phyloP scores from a whole-genome alignment of 2,329 filamentous ascomycete genomes.

The Stagonosporopsis tanaceti region DNA sequence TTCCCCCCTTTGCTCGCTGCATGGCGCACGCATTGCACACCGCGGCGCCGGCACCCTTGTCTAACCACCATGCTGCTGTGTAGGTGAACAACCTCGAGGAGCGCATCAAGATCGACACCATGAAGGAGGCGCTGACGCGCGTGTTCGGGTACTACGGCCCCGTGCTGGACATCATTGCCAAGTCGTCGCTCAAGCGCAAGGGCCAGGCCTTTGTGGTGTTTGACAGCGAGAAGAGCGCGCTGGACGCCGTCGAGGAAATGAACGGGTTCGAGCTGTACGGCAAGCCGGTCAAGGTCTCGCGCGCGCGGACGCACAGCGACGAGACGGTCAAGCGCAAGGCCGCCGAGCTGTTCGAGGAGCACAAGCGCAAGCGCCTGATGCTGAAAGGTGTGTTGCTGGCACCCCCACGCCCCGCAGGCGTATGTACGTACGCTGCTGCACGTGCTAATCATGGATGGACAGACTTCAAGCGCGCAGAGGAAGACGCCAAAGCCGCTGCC shows the following conservation, averaged over 20 bases:
- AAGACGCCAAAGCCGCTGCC: constrained; percentile 80
- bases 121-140: constrained; percentile 75
- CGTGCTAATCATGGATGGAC: constrained; percentile 20
- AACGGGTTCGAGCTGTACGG: constrained; percentile 94
- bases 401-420: too few relatives aligned
- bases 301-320: constrained; percentile 85
- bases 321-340: constrained; percentile 80
- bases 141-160: constrained; percentile 90
- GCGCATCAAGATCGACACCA: constrained; percentile 79
- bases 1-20: constrained; percentile 9
- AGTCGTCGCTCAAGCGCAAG: constrained; percentile 89
- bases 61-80: neutral
- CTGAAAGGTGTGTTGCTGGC: constrained; percentile 75
- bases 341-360: constrained; percentile 84
- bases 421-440: constrained; percentile 9
- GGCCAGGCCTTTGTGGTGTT: constrained; percentile 97
- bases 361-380: constrained; percentile 83
- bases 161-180: constrained; percentile 84
- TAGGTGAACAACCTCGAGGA: constrained; percentile 89
- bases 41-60: constrained; percentile 18
- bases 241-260: constrained; percentile 83
- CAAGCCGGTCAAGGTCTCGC: constrained; percentile 85
- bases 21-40: constrained; percentile 30
- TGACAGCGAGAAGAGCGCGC: constrained; percentile 79
- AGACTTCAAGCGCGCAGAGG: constrained; percentile 82